phyloP scores from a whole-genome alignment of 768 basidiomycete genomes.

The Suillus subluteus region DNA sequence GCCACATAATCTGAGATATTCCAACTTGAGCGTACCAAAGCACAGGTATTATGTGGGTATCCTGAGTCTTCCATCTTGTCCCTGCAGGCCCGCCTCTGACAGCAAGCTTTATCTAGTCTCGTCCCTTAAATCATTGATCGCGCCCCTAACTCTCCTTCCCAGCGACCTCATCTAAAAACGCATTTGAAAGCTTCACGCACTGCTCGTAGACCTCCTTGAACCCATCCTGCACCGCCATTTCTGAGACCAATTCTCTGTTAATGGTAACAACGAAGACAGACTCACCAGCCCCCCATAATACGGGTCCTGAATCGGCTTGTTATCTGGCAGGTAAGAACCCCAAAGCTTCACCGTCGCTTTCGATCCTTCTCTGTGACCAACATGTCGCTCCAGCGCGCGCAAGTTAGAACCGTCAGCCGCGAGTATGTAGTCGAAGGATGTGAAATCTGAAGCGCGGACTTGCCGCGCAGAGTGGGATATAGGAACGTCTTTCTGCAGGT shows the following conservation, averaged over 20 bases:
- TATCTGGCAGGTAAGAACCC: constrained; percentile 71
- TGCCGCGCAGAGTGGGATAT: constrained; percentile 74
- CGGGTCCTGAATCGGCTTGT: constrained; percentile 77
- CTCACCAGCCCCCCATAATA: constrained; percentile 76
- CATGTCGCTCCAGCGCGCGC: constrained; percentile 47
- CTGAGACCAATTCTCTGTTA: not conserved
- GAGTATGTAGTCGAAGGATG: constrained; percentile 79
- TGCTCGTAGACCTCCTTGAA: constrained; percentile 83
- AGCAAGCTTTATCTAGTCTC: not conserved
- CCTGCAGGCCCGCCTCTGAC: too few relatives aligned
- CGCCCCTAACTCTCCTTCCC: constrained; percentile 28
- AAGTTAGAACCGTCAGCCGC: constrained; percentile 84
- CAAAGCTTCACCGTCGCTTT: constrained; percentile 73
- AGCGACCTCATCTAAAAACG: constrained; percentile 73
- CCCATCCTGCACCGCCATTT: constrained; percentile 47
- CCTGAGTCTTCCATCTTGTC: not conserved
- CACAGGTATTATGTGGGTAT: not conserved
- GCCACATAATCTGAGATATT: not conserved
- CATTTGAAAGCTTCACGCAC: constrained; percentile 72
- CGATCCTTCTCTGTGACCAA: constrained; percentile 33
- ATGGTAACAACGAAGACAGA: constrained; percentile 15
- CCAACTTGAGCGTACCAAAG: not conserved
- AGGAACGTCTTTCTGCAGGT: constrained; percentile 66
- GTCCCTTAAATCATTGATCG: not conserved
- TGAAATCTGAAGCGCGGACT: constrained; percentile 68